Conservation (phyloP, 1,284 basidiomycete species). For the Moesziomyces sp. region DNA sequence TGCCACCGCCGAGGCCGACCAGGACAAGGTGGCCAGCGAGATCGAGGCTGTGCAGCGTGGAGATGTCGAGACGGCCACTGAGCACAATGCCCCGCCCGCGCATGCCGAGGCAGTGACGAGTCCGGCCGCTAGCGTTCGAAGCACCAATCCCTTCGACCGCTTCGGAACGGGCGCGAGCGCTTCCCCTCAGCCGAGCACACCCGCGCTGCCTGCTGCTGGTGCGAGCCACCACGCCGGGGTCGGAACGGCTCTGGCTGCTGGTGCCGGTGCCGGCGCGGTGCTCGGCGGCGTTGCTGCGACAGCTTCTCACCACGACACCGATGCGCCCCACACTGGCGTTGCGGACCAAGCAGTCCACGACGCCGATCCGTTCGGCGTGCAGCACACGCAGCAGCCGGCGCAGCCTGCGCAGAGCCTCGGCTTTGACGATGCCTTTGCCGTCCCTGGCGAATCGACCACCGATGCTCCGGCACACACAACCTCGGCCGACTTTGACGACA, state of each 20-base stretch:
- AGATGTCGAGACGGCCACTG: conserved; percentile 66
- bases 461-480: conserved; percentile 36
- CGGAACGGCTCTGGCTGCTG: conserved; percentile 57
- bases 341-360: conserved; percentile 9
- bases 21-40: conserved; percentile 78
- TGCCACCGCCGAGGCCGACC: conserved; percentile 82
- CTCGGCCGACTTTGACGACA: conserved; percentile 52
- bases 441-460: conserved; percentile 58
- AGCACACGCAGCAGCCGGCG: conserved; percentile 13
- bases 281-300: conserved; percentile 63
- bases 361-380: conserved; percentile 55
- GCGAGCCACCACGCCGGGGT: conserved; percentile 17
- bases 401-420: conserved; percentile 14
- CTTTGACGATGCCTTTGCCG: conserved; percentile 75
- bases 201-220: conserved; percentile 1
- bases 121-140: conserved; percentile 73
- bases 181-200: conserved; percentile 22
- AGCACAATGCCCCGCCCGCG: conserved; percentile 50
- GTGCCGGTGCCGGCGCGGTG: conserved; percentile 60
- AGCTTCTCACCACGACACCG: conserved; percentile 34
- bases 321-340: background rate
- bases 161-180: conserved; percentile 66
- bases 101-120: conserved; percentile 54
- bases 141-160: conserved; percentile 93
- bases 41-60: conserved; percentile 70